Percentiles rank a stretch among this genome's conserved stretches.
These are phyloP conservation scores for Fonsecaea monophora DNA, from an alignment of 2,329 filamentous ascomycete species.

Conservation along the genomic window DNA sequence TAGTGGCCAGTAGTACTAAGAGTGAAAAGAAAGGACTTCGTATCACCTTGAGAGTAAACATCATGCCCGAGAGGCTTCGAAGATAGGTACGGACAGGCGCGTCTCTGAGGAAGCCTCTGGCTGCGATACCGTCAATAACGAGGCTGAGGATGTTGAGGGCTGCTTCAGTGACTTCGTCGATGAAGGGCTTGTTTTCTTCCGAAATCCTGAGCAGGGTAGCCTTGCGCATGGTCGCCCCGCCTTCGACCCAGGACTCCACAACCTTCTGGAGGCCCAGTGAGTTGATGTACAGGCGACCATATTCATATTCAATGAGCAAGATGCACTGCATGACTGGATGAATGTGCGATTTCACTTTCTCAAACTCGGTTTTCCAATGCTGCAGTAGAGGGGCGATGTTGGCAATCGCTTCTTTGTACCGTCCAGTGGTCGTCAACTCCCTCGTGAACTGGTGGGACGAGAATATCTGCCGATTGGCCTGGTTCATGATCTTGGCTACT, in stretches of 20 bases:
- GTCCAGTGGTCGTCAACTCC: conserved; percentile 83
- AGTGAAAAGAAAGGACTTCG: neutral
- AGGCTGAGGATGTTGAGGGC: conserved; percentile 66
- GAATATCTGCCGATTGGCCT: conserved; percentile 88
- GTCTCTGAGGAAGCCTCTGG: conserved; percentile 65
- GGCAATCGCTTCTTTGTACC: conserved; percentile 80
- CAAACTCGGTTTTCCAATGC: conserved; percentile 82
- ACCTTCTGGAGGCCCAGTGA: conserved; percentile 93
- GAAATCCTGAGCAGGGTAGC: conserved; percentile 34
- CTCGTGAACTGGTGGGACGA: conserved; percentile 85
- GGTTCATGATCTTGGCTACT: conserved; percentile 90
- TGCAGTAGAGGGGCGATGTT: conserved; percentile 79
- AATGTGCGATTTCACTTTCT: conserved; percentile 62
- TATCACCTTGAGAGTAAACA: conserved; percentile 67
- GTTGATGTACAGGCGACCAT: conserved; percentile 76
- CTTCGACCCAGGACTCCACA: conserved; percentile 64
- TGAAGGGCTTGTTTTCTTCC: conserved; percentile 64
- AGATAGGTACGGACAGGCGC: conserved; percentile 70
- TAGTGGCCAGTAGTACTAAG: conserved; percentile 21
- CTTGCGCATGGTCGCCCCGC: conserved; percentile 34
- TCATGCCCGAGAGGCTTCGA: conserved; percentile 68
- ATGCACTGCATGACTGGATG: conserved; percentile 68
- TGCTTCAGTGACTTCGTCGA: conserved; percentile 67
- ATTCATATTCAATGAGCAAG: conserved; percentile 88
- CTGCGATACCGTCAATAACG: conserved; percentile 65